Evolutionary conservation across 805 yeast species (phyloP).

Genomic region (Yamadazyma phyllophila): DNA sequence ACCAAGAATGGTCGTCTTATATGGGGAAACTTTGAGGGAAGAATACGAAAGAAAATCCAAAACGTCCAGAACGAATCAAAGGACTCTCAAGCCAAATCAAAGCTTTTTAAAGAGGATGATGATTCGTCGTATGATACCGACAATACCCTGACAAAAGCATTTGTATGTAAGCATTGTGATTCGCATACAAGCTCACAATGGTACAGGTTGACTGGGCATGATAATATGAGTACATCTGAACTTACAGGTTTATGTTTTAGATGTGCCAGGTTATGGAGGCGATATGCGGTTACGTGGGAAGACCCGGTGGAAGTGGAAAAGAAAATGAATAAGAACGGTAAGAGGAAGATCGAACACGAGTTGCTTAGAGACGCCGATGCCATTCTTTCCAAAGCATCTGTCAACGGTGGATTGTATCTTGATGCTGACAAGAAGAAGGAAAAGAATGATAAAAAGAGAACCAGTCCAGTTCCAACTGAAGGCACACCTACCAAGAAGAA

Average conservation of each 20-base stretch:
- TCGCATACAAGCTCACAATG: conserved; percentile 57
- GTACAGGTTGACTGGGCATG: conserved; percentile 68
- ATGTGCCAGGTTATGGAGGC: conserved; percentile 89
- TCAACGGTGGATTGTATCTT: conserved; percentile 13
- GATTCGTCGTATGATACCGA: conserved; percentile 67
- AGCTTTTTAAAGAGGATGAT: conserved; percentile 61
- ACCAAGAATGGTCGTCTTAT: conserved; percentile 68
- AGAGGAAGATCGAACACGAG: conserved; percentile 64
- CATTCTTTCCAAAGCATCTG: conserved; percentile 50
- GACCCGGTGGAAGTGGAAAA: conserved; percentile 65
- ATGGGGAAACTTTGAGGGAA: conserved; percentile 80
- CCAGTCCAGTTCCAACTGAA: conserved; percentile 7
- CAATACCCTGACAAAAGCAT: conserved; percentile 43
- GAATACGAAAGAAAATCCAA: conserved; percentile 58
- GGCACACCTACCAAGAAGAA: conserved; percentile 1
- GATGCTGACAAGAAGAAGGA: conserved; percentile 6
- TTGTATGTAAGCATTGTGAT: conserved; percentile 72
- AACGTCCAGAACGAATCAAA: conserved; percentile 19
- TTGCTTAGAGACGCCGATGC: conserved; percentile 57
- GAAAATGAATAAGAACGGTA: conserved; percentile 44
- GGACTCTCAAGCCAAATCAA: conserved; percentile 9
- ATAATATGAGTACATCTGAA: conserved; percentile 11
- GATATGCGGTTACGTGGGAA: conserved; percentile 87
- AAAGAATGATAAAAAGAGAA: conserved; percentile 5
- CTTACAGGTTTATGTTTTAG: conserved; percentile 72